Evolutionary conservation across 139 green algal genomes (phyloP).

Genomic region (Chlorella sp.): DNA sequence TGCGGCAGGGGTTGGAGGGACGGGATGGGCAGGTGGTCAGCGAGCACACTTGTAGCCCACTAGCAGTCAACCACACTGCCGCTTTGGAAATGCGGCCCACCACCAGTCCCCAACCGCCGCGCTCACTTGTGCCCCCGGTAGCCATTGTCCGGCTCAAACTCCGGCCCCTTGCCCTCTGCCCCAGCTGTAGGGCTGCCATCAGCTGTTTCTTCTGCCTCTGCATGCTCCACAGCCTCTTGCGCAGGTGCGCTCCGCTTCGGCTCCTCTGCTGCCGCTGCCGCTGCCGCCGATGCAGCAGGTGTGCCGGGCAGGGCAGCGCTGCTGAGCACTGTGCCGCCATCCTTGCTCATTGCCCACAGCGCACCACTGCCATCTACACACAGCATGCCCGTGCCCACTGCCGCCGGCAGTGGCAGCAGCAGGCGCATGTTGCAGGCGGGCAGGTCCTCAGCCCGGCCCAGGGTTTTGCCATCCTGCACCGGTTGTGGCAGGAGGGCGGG

Average conservation of each 20-base stretch:
- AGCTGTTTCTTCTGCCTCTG: neutral
- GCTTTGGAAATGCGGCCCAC: neutral
- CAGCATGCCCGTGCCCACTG: neutral
- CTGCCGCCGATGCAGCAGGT: neutral
- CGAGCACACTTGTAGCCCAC: neutral
- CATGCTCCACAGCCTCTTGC: neutral
- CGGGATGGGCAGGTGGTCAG: neutral
- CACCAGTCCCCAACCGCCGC: too few relatives aligned
- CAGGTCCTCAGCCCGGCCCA: neutral
- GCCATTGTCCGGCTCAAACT: neutral
- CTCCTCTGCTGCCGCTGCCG: neutral
- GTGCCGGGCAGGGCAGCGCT: neutral
- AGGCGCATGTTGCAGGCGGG: constrained; percentile 19
- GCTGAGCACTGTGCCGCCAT: neutral
- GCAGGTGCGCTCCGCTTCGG: neutral
- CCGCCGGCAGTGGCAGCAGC: neutral
- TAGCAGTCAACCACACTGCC: neutral
- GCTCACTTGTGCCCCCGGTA: constrained; percentile 17
- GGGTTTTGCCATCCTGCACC: constrained; percentile 11
- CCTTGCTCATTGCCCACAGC: neutral
- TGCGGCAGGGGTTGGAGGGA: neutral
- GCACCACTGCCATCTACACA: neutral
- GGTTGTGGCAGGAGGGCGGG: neutral
- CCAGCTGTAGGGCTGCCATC: neutral
- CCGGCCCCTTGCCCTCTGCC: neutral